Evolutionary conservation across 1,284 basidiomycete genomes (phyloP), one percentile per base, ranked within the genome.

Genomic region (Papiliotrema flavescens): DNA sequence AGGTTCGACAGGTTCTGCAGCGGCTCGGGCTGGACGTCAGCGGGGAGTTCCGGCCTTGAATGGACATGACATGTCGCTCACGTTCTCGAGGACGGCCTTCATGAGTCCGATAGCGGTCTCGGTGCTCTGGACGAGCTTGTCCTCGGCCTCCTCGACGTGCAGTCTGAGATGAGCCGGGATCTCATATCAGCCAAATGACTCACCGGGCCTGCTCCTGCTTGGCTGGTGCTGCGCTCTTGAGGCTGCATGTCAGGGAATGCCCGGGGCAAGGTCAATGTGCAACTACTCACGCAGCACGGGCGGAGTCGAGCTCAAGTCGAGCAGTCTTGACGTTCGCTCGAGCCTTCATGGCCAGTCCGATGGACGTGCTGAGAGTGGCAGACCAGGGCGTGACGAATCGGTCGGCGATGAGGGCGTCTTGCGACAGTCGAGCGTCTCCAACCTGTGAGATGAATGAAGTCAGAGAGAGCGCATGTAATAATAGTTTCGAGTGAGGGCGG

Each of bases 91-190:
- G 14, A 98, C 94, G 40, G 89, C 88, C 82, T 98, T 96, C 95
- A 98, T 98, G 56, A 96, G 83, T 14, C 89, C 91, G 71, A 98
- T 98, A 1, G 95, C 95, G 37, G 95, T 90, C 78, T 98, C 95
- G 22, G 95, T 98, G 80, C 91, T 93, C 73, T 93, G 90, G 15
- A 98, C 94, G 46, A 98, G 84, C 75, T 93, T 90, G 71, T 95
- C 93, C 73, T 97, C 93, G 6, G 91, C 90, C 63, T 94, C 91
- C 82, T 96, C 92, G 42, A 95, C 90, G 70, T 93, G 88, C 32
- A 76, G 68, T 47, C 73, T 71, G 57, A 22, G 4, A 24, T 35
- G 19, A 48, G 46, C n/a, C 5, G 37, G 7, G 40, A 44, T 44
- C 7, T 13, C 13, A 17, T 26, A 24, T 15, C 24, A n/a, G 15